phyloP scores from a whole-genome alignment of 148 eudicot genomes.

The Rhododendron vialii region DNA sequence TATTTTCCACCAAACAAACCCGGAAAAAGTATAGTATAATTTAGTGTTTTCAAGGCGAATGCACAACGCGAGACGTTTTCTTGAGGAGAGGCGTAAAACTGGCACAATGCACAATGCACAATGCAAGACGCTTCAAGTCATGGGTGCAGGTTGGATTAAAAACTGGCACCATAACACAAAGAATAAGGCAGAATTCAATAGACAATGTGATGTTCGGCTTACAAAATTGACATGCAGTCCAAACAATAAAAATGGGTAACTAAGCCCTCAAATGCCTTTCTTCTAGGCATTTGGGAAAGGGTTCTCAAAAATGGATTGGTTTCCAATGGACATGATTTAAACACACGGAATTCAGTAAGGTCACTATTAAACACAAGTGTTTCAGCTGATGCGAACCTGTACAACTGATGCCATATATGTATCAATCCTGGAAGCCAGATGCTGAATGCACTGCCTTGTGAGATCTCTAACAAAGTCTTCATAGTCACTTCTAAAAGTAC shows the following conservation, averaged over 20 bases:
- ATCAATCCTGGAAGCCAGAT: constrained; percentile 66
- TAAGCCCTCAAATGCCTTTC: neutral
- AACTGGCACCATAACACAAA: neutral
- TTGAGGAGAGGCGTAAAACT: neutral
- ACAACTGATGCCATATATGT: constrained; percentile 77
- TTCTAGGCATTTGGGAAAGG: neutral
- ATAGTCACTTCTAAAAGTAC: constrained; percentile 71
- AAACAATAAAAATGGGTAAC: neutral
- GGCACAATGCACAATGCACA: neutral
- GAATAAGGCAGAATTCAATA: neutral
- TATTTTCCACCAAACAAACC: neutral
- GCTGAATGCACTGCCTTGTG: constrained; percentile 56
- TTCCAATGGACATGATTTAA: neutral
- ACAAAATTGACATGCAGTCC: neutral
- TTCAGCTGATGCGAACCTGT: constrained; percentile 52
- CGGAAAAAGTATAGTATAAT: neutral
- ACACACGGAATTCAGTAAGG: neutral
- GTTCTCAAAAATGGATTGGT: neutral
- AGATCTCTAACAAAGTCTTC: constrained; percentile 89
- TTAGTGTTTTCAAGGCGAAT: neutral
- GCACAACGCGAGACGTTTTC: neutral
- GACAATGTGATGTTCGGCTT: neutral
- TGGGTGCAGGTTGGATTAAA: neutral
- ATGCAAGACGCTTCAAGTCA: neutral
- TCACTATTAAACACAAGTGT: neutral